Conservation (phyloP, 2,329 filamentous ascomycete genomes). For the Cadophora malorum region DNA sequence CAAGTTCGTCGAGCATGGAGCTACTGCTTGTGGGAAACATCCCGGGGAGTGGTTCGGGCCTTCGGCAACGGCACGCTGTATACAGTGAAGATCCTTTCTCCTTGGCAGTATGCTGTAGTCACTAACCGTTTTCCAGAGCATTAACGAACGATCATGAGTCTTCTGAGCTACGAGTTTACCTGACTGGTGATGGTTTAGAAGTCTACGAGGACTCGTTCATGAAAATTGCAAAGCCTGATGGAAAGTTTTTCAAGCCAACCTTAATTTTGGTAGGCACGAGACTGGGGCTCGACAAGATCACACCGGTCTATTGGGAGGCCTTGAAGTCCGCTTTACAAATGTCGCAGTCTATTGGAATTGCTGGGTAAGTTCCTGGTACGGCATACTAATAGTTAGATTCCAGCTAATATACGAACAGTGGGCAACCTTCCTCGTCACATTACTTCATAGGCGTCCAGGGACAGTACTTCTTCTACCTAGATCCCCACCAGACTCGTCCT, state of each 20-base stretch:
- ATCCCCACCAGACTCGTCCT: constrained; percentile 86
- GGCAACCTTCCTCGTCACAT: constrained; percentile 82
- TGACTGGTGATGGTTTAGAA: constrained; percentile 87
- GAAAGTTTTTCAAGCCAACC: constrained; percentile 77
- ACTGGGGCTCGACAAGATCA: constrained; percentile 92
- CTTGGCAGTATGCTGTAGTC: neutral
- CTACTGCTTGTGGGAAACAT: constrained; percentile 86
- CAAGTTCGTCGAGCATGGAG: constrained; percentile 89
- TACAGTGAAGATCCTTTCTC: constrained; percentile 68
- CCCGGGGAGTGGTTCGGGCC: constrained; percentile 99
- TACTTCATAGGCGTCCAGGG: constrained; percentile 78
- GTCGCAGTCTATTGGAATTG: constrained; percentile 93
- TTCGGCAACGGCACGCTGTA: constrained; percentile 93
- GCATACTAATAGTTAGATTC: neutral
- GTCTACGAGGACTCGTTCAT: constrained; percentile 92
- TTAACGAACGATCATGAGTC: constrained; percentile 70
- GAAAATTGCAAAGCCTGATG: constrained; percentile 73
- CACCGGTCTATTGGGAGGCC: constrained; percentile 94
- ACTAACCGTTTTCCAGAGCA: constrained; percentile 59
- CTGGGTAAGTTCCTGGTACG: constrained; percentile 65
- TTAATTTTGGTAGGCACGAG: constrained; percentile 88
- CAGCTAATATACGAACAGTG: constrained; percentile 58
- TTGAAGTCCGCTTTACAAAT: constrained; percentile 84
- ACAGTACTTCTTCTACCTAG: constrained; percentile 88
- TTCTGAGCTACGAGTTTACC: constrained; percentile 77